Evolutionary conservation across 257 asterid genomes (phyloP).

Genomic region (Misopates orontium): DNA sequence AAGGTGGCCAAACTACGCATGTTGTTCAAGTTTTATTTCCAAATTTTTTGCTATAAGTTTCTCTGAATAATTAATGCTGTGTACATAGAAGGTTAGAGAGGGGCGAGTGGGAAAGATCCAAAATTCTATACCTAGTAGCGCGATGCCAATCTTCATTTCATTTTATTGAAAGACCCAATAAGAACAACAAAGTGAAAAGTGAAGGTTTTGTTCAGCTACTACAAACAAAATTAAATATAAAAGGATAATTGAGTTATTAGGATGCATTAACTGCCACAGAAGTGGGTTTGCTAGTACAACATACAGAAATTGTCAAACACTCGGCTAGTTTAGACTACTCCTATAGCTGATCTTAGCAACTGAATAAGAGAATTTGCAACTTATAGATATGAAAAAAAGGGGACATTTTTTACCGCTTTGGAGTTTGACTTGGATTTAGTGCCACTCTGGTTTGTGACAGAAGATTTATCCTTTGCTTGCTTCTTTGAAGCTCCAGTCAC

Average conservation of each 20-base stretch:
- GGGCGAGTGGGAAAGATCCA: not conserved
- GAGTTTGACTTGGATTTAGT: constrained; percentile 65
- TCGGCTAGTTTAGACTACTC: constrained; percentile 14
- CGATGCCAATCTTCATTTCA: not conserved
- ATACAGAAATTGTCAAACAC: constrained; percentile 1
- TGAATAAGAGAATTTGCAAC: constrained; percentile 6
- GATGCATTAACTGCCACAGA: constrained; percentile 1
- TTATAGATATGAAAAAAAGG: constrained; percentile 8
- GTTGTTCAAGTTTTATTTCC: too few relatives aligned
- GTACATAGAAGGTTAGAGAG: not conserved
- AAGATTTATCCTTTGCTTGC: constrained; percentile 66
- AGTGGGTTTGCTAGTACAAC: constrained; percentile 1
- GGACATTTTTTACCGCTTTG: constrained; percentile 39
- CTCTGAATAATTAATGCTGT: not conserved
- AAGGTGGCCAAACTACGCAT: too few relatives aligned
- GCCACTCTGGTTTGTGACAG: constrained; percentile 55
- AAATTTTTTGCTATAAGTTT: not conserved
- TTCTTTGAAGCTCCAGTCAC: constrained; percentile 73
- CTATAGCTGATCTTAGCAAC: not conserved
- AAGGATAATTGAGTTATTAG: too few relatives aligned
- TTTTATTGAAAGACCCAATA: not conserved
- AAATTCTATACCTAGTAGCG: not conserved
- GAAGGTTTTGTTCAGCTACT: not conserved
- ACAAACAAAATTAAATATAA: not conserved
- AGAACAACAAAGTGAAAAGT: not conserved